Base-by-base conservation (phyloP, 179 eudicot species). In the Heliamphora pulchella region DNA sequence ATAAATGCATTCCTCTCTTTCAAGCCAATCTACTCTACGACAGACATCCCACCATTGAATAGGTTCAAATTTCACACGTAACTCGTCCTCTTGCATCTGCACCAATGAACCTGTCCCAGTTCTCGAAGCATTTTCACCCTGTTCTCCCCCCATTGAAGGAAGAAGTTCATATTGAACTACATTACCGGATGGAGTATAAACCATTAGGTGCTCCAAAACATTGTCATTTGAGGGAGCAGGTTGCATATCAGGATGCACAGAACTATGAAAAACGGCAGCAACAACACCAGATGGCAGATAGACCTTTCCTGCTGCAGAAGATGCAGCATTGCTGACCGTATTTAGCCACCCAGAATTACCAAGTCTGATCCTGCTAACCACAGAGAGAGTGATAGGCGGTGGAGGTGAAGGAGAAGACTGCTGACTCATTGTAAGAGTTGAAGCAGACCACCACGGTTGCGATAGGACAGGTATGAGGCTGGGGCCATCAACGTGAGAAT, bases 1-100 rank as follows among this genome's bases (percentile, higher is more conserved):
- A 63, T 82, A 78, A 50, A 96, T 80, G 70, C 81, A 77, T 71
- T 91, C 98, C 86, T 92, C 97, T 83, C 96, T 94, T 86, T 94
- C 97, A 62, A 91, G 91, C 94, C 96, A 94, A 85, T 94, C 94
- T 75, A 87, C 91, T 87, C 98, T 90, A 80, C 98, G 92, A 76
- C 99, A 96, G 61, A 94, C 99, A 87, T 96, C 99, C 99, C 99
- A 96, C 87, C 99, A 92, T 55, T 89, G 99, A 75, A 92, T 62
- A 17, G 97, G 90, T 79, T 94, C 93, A 61, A 89, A 86, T 84
- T 94, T 96, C 81, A 96, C 96, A 84, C 85, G 85, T 59, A 88
- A 81, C 72, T 96, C 98, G 77, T 96, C 99, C 68, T 92, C 98
- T 81, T 91, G 99, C 71, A 87, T 76, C 66, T 86, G 90, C 43